phyloP scores from a whole-genome alignment of 2,329 filamentous ascomycete species.

The Exophiala sp. region DNA sequence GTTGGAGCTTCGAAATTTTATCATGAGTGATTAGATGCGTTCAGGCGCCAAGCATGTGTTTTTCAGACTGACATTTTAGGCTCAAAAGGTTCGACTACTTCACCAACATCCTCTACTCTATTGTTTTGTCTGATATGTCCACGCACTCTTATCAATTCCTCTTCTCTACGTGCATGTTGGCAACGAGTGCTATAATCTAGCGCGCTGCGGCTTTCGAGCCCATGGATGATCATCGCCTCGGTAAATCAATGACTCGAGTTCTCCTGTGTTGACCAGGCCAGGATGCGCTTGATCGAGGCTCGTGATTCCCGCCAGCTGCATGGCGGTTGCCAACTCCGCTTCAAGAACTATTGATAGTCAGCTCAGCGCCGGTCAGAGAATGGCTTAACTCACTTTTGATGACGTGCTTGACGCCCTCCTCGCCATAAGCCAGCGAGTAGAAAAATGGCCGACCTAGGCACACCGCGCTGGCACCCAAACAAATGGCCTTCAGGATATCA shows the following conservation, averaged over 20 bases:
- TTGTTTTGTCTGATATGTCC: too few relatives aligned
- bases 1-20: too few relatives aligned
- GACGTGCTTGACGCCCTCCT: conserved; percentile 52
- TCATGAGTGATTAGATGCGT: too few relatives aligned
- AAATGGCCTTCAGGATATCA: conserved; percentile 55
- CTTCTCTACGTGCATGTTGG: not conserved
- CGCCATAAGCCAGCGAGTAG: conserved; percentile 52
- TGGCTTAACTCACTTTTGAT: conserved; percentile 56
- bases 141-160: too few relatives aligned
- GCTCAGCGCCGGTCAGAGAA: conserved; percentile 42
- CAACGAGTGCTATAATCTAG: not conserved
- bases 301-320: conserved; percentile 63
- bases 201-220: conserved; percentile 8
- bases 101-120: too few relatives aligned
- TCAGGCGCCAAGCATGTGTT: too few relatives aligned
- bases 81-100: too few relatives aligned
- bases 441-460: conserved; percentile 53
- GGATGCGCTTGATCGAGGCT: conserved; percentile 59
- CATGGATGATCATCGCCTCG: conserved; percentile 11
- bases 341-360: conserved; percentile 40
- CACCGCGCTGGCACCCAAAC: conserved; percentile 53
- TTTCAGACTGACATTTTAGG: too few relatives aligned
- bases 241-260: conserved; percentile 7
- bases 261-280: conserved; percentile 54
- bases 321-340: conserved; percentile 63